These are phyloP conservation scores for Amphirosellinia nigrospora DNA, from an alignment of 495 filamentous ascomycete genomes.

Conservation along the genomic window DNA sequence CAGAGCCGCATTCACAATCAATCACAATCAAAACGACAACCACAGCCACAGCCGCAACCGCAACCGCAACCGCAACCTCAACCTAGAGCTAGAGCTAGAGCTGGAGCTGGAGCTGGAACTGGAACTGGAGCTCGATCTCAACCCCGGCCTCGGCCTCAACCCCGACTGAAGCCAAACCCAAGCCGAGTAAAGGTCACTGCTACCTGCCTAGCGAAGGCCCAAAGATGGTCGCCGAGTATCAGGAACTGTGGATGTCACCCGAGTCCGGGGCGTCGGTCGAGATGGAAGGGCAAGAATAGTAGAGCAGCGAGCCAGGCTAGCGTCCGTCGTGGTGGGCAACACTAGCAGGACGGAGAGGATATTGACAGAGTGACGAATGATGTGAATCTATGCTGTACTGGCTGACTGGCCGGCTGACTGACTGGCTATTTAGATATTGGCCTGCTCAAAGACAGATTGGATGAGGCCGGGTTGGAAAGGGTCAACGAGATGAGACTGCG, in stretches of 20 bases:
- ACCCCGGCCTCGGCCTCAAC: not conserved
- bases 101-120: no score
- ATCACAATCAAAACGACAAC: no score
- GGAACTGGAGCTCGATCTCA: no score
- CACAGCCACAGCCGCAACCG: not conserved
- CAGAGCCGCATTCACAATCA: conserved; percentile 1
- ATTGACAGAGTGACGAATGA: not conserved
- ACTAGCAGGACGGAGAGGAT: not conserved
- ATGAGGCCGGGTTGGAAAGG: conserved; percentile 10
- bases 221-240: not conserved
- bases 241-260: not conserved
- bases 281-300: not conserved
- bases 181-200: conserved; percentile 21
- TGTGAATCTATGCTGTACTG: conserved; percentile 11
- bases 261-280: not conserved
- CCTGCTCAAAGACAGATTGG: conserved; percentile 15
- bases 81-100: no score
- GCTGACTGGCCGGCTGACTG: no score
- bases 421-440: no score
- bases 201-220: conserved; percentile 5
- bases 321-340: conserved; percentile 2
- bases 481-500: conserved; percentile 11
- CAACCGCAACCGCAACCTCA: not conserved
- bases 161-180: not conserved
- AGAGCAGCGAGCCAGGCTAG: not conserved